A percentile compares a stretch with the other conserved stretches of the same genome.
Evolutionary conservation across 2,329 filamentous ascomycete genomes (phyloP).

Genomic region (Ilyonectria sp.): DNA sequence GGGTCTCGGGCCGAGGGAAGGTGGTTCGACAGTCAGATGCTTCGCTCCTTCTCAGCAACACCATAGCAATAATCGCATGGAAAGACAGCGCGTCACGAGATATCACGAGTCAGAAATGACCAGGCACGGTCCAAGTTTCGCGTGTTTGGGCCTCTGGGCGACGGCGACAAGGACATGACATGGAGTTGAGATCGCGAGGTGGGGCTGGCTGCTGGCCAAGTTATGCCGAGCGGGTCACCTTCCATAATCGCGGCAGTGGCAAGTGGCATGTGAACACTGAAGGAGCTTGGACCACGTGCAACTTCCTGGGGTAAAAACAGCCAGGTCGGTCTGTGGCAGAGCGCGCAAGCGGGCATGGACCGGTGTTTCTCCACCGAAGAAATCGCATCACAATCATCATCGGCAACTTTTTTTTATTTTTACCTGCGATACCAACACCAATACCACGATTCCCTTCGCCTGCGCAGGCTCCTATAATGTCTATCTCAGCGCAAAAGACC

Average conservation of each 20-base stretch:
- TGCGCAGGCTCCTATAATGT: slow-evolving; percentile 49
- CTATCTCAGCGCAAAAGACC: slow-evolving; percentile 55
- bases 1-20: slow-evolving; percentile 22
- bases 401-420: background rate
- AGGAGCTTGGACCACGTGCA: slow-evolving; percentile 42
- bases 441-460: background rate
- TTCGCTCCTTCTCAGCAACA: slow-evolving; percentile 34
- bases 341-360: slow-evolving; percentile 9
- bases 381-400: slow-evolving; percentile 5
- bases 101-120: slow-evolving; percentile 21
- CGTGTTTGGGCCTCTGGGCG: slow-evolving; percentile 26
- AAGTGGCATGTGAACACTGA: slow-evolving; percentile 45
- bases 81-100: slow-evolving; percentile 26
- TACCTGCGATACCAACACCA: background rate
- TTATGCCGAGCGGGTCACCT: slow-evolving; percentile 41
- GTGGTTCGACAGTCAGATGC: slow-evolving; percentile 38
- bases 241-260: slow-evolving; percentile 15
- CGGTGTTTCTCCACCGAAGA: slow-evolving; percentile 36
- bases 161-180: slow-evolving; percentile 28
- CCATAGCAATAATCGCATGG: slow-evolving; percentile 39
- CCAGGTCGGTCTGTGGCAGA: too few species aligned
- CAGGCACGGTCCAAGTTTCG: slow-evolving; percentile 27
- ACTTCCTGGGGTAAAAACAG: slow-evolving; percentile 39
- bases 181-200: slow-evolving; percentile 42
- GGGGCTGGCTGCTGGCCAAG: slow-evolving; percentile 35